Evolutionary conservation across 1,284 basidiomycete genomes (phyloP).

Genomic region (Exobasidium rhododendri): DNA sequence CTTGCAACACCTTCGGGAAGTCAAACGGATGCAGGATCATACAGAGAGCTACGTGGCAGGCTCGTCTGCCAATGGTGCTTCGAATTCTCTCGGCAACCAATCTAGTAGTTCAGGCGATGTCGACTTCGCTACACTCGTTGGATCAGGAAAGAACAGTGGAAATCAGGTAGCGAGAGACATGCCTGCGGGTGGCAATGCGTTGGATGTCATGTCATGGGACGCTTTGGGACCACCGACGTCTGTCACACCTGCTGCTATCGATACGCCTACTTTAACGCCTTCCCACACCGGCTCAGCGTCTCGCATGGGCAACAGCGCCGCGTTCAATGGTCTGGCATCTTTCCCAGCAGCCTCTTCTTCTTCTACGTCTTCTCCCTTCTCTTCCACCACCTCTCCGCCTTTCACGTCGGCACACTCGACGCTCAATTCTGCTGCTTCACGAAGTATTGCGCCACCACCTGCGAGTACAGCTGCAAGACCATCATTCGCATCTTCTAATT

Average conservation of each 20-base stretch:
- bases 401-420: not conserved
- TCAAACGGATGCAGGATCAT: slow-evolving; percentile 42
- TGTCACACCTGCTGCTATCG: not conserved
- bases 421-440: not conserved
- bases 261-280: slow-evolving; percentile 13
- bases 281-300: slow-evolving; percentile 11
- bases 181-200: slow-evolving; percentile 9
- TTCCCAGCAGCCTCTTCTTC: not conserved
- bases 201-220: slow-evolving; percentile 16
- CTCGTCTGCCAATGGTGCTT: not conserved
- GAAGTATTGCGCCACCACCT: slow-evolving; percentile 12
- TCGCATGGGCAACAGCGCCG: not conserved
- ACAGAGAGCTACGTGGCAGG: slow-evolving; percentile 32
- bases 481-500: not conserved
- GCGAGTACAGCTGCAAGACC: not conserved
- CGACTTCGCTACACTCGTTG: slow-evolving; percentile 49
- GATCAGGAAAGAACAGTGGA: slow-evolving; percentile 23
- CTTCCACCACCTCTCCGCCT: not conserved
- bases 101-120: slow-evolving; percentile 37
- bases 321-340: slow-evolving; percentile 7
- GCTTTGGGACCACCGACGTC: slow-evolving; percentile 11
- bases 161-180: not conserved
- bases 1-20: slow-evolving; percentile 26
- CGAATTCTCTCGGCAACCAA: slow-evolving; percentile 5
- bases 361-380: not conserved